Percentiles rank a stretch among this genome's conserved stretches.
Conservation (phyloP, 495 filamentous ascomycete species). For the Aspergillus heteromorphus region DNA sequence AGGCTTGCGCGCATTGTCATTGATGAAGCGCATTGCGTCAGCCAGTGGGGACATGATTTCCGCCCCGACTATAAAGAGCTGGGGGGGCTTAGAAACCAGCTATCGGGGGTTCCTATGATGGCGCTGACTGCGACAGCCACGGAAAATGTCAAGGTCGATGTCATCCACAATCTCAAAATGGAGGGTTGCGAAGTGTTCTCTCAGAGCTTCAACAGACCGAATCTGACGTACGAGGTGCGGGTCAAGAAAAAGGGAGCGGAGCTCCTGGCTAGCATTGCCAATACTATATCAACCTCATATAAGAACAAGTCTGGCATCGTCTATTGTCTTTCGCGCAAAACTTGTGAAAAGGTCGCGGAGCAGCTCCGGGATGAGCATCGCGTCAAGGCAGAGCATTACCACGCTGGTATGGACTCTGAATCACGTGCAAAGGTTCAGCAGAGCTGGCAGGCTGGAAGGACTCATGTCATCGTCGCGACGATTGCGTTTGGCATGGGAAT, state of each 20-base stretch:
- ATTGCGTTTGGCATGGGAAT: conserved; percentile 99
- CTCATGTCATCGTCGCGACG: conserved; percentile 94
- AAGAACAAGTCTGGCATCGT: conserved; percentile 78
- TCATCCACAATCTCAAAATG: conserved; percentile 83
- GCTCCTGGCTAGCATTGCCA: conserved; percentile 60
- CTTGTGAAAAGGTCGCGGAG: conserved; percentile 72
- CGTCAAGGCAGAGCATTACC: conserved; percentile 78
- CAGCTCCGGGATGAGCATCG: conserved; percentile 53
- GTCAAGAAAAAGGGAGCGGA: conserved; percentile 51
- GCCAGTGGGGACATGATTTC: conserved; percentile 99
- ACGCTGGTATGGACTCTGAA: conserved; percentile 64
- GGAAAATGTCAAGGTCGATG: conserved; percentile 82
- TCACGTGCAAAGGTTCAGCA: conserved; percentile 65
- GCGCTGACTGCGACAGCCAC: conserved; percentile 94
- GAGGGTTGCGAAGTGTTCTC: conserved; percentile 66
- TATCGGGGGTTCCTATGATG: conserved; percentile 80
- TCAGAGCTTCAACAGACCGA: conserved; percentile 92
- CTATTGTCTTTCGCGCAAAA: conserved; percentile 82
- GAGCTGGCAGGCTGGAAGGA: conserved; percentile 71
- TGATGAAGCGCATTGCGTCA: conserved; percentile 97
- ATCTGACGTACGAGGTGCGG: conserved; percentile 80
- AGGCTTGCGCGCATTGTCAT: conserved; percentile 89
- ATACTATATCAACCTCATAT: conserved; percentile 63
- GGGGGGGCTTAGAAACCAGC: conserved; percentile 60
- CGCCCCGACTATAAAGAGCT: conserved; percentile 91